These are phyloP conservation scores for Eragrostis tef DNA, from an alignment of 202 grass and related monocot species.

Conservation along the genomic window DNA sequence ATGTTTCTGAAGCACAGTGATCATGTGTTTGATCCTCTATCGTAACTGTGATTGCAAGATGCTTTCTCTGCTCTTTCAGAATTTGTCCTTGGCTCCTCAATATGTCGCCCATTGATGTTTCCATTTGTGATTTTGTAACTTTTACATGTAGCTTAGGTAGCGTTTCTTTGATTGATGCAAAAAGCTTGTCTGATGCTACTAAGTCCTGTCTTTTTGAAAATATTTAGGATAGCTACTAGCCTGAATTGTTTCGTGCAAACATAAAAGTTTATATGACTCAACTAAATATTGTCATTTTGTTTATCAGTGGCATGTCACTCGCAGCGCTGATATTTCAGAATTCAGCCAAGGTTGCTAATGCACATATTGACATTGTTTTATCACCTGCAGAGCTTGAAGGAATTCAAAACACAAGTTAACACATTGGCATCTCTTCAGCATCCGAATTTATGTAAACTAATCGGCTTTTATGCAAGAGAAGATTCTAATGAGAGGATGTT, in stretches of 20 bases:
- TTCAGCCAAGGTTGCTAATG: constrained; percentile 18
- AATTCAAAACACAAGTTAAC: constrained; percentile 78
- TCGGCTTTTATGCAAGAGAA: constrained; percentile 78
- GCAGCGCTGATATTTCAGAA: constrained; percentile 23
- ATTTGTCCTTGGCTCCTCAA: background rate
- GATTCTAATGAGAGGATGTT: constrained; percentile 81
- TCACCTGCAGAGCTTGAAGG: constrained; percentile 74
- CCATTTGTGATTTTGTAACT: background rate
- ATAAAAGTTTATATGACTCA: background rate
- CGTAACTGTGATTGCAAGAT: constrained; percentile 37
- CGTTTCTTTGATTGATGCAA: constrained; percentile 13
- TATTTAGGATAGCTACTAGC: background rate
- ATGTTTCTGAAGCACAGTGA: too few species aligned
- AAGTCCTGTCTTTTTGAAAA: background rate
- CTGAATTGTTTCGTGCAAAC: background rate
- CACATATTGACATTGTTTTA: constrained; percentile 31
- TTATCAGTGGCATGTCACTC: constrained; percentile 15
- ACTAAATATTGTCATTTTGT: background rate
- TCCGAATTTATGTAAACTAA: constrained; percentile 83
- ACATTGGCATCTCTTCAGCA: constrained; percentile 71
- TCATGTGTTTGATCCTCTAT: constrained; percentile 12
- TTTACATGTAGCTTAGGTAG: background rate
- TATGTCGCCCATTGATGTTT: background rate
- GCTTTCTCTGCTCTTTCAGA: constrained; percentile 11
- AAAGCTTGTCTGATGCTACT: constrained; percentile 1